phyloP scores from a whole-genome alignment of 768 basidiomycete species.

The Coprinopsis strossmayeri region DNA sequence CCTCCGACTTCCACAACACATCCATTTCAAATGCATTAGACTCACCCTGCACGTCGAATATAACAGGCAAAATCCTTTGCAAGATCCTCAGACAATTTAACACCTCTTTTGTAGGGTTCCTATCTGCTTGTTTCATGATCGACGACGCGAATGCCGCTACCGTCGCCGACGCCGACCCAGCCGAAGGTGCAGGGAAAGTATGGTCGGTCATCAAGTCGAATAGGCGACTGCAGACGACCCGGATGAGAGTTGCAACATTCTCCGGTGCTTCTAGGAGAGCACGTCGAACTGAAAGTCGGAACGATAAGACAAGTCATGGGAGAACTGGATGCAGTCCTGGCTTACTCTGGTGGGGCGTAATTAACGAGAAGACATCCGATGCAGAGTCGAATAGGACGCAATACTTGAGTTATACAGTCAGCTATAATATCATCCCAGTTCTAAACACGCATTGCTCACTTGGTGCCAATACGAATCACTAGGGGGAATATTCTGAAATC shows the following conservation, averaged over 20 bases:
- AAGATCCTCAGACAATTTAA: constrained; percentile 91
- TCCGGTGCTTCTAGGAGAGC: constrained; percentile 78
- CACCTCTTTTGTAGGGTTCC: constrained; percentile 77
- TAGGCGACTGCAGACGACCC: constrained; percentile 58
- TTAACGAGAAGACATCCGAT: constrained; percentile 86
- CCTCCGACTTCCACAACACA: constrained; percentile 74
- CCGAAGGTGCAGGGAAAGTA: constrained; percentile 62
- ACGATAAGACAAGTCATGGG: too few relatives aligned
- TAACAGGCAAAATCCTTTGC: constrained; percentile 82
- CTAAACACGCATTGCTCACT: constrained; percentile 32
- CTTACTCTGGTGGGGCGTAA: constrained; percentile 81
- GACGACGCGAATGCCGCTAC: constrained; percentile 65
- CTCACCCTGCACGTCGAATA: constrained; percentile 77
- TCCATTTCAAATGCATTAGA: constrained; percentile 69
- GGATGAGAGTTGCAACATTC: constrained; percentile 79
- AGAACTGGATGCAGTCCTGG: too few relatives aligned
- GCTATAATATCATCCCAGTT: not conserved
- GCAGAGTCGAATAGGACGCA: constrained; percentile 82
- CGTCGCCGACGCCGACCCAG: constrained; percentile 27
- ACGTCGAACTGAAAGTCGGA: constrained; percentile 71
- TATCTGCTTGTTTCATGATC: constrained; percentile 57
- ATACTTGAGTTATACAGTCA: constrained; percentile 42
- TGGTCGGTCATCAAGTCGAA: constrained; percentile 75
- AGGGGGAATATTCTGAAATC: constrained; percentile 59
- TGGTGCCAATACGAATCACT: constrained; percentile 89